These are phyloP conservation scores for Talaromyces sp. DNA, from an alignment of 2,329 filamentous ascomycete species.

Conservation along the genomic window DNA sequence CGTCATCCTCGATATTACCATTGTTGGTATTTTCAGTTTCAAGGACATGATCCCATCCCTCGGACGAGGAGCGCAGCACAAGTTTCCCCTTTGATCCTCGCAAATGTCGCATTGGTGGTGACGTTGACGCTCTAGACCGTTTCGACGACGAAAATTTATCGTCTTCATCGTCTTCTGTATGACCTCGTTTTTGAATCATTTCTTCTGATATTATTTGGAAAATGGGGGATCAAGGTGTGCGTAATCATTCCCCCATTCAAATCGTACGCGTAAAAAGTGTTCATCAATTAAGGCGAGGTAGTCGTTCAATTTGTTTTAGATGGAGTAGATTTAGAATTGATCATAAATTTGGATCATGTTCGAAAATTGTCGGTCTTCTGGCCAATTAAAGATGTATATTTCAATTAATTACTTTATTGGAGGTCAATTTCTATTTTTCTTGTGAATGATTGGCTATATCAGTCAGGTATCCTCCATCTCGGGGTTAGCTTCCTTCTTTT, in stretches of 20 bases:
- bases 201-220: neutral
- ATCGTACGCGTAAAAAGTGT: neutral
- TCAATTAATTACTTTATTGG: neutral
- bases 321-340: neutral
- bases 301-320: neutral
- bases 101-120: neutral
- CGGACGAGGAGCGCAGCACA: neutral
- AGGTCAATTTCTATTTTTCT: too few species aligned
- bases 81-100: neutral
- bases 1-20: neutral
- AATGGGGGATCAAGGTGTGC: neutral
- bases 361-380: neutral
- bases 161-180: neutral
- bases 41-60: neutral
- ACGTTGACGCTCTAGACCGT: neutral
- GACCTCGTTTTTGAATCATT: neutral
- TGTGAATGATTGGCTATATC: neutral
- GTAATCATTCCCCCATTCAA: neutral
- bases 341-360: conserved; percentile 1
- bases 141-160: neutral
- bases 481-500: neutral
- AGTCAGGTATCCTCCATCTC: neutral
- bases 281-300: neutral
- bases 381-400: neutral
- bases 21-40: neutral